These are phyloP conservation scores for Phaeosphaeria sp. DNA, from an alignment of 2,329 filamentous ascomycete species.

Conservation along the genomic window DNA sequence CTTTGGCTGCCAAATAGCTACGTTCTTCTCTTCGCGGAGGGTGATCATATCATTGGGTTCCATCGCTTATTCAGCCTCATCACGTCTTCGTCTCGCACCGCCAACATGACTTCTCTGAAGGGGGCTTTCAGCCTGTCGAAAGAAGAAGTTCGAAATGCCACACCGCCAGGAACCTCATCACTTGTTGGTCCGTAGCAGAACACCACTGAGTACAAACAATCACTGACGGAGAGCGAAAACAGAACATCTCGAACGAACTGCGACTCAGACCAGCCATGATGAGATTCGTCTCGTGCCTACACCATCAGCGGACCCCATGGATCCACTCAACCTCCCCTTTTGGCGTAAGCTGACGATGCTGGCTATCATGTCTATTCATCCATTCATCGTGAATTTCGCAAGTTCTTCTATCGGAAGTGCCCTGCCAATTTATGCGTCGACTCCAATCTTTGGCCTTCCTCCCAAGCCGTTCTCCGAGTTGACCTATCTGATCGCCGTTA, in stretches of 20 bases:
- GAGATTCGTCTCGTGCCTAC: conserved; percentile 49
- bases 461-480: conserved; percentile 41
- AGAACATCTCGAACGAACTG: conserved; percentile 40
- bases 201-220: background rate
- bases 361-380: conserved; percentile 47
- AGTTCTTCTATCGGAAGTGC: conserved; percentile 46
- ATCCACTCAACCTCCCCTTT: conserved; percentile 50
- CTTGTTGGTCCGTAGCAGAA: conserved; percentile 44
- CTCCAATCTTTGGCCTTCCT: conserved; percentile 38
- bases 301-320: conserved; percentile 49
- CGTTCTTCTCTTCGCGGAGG: background rate
- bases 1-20: background rate
- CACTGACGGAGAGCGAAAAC: conserved; percentile 5
- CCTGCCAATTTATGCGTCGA: conserved; percentile 43
- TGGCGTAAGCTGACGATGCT: conserved; percentile 48
- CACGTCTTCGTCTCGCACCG: background rate
- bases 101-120: conserved; percentile 42
- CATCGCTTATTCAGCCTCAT: background rate
- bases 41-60: background rate
- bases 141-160: conserved; percentile 46
- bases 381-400: conserved; percentile 49
- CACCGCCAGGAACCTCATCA: conserved; percentile 49
- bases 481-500: conserved; percentile 48
- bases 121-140: conserved; percentile 50
- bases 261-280: conserved; percentile 41